These are phyloP conservation scores for Backusella tarrabulga DNA, from an alignment of 192 early-diverging fungal species.

Conservation along the genomic window DNA sequence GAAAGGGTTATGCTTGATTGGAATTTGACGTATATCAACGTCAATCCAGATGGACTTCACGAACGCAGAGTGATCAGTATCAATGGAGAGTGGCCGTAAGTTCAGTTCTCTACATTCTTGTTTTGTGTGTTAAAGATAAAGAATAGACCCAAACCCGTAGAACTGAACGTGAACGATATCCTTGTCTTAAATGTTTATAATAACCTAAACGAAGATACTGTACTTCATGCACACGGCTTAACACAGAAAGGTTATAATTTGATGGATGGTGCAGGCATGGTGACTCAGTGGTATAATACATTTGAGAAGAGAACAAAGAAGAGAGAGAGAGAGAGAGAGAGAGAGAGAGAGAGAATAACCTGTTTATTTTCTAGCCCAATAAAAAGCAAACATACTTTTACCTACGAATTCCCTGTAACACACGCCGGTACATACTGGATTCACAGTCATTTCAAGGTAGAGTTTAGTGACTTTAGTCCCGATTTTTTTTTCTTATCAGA, in stretches of 20 bases:
- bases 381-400: constrained; percentile 61
- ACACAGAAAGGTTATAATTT: constrained; percentile 66
- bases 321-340: no score
- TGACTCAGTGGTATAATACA: constrained; percentile 60
- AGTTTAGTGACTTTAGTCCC: background rate
- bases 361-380: constrained; percentile 45
- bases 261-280: constrained; percentile 68
- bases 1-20: constrained; percentile 63
- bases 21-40: constrained; percentile 61
- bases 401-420: constrained; percentile 62
- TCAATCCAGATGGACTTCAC: constrained; percentile 62
- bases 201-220: constrained; percentile 57
- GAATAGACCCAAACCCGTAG: constrained; percentile 39
- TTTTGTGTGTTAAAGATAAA: no score
- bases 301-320: background rate
- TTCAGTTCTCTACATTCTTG: background rate
- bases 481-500: background rate
- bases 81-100: constrained; percentile 66
- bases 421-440: constrained; percentile 89
- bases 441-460: constrained; percentile 63
- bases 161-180: constrained; percentile 42
- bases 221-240: constrained; percentile 77
- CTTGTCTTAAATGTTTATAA: constrained; percentile 47
- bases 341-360: background rate
- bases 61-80: constrained; percentile 64